Base-by-base conservation (phyloP, 495 filamentous ascomycete genomes). In the Podospora sp. region DNA sequence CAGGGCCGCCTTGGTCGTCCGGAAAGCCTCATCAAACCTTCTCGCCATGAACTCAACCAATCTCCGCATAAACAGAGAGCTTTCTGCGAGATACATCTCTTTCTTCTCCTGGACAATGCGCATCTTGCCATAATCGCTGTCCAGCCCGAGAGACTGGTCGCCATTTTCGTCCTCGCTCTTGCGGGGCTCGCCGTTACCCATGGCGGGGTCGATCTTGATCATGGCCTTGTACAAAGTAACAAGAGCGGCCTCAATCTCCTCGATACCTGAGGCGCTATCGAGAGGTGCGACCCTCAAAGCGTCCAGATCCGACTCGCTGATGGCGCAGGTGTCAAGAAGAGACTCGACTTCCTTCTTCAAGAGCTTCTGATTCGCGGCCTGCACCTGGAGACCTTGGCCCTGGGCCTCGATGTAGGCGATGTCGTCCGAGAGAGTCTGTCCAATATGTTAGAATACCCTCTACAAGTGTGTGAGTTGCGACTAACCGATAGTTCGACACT, bases 391-490 rank as follows among this genome's bases (percentile, higher is more conserved):
- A 79, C 95, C 96, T 79, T 98, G 94, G 6, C 92, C 93, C 75
- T 98, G 95, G 9, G 96, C 92, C 80, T 99, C 95, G 60, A 99
- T 97, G 73, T 94, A 97, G 6, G 93, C 88, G 53, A 99, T 93
- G 78, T 99, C 95, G 36, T 97, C 94, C 63, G 94, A 92, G 2
- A 99, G 83, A 55, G 92, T 98, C 92, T 97, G 66, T 20, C 29
- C 57, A 6, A n/a, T 36, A 46, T 40, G 49, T 69, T 86, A 74
- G 88, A 81, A 65, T 85, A 80, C 57, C 61, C 24, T 25, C 7
- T 26, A 3, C 50, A 7, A 6, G 29, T 22, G 11, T 62, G 36
- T 11, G 50, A 7, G 51, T 7, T 25, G 11, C 0, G 7, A 86
- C 92, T 83, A 83, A 96, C 93, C 66, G 92, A 92, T 57, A 99